Conservation (phyloP, 495 filamentous ascomycete species). For the Penicillium herquei region DNA sequence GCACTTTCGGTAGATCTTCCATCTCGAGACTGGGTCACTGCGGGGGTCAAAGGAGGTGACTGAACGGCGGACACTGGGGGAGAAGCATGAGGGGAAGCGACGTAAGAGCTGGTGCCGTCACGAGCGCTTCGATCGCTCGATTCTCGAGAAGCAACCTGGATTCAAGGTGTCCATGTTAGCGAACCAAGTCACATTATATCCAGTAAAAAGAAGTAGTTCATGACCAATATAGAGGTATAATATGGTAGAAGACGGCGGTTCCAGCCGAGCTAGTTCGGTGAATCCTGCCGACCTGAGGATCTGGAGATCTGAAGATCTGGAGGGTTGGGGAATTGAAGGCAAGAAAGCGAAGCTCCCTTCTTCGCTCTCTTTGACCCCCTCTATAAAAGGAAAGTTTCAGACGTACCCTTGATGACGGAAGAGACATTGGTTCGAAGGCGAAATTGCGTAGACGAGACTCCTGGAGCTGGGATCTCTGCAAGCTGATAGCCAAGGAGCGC, state of each 20-base stretch:
- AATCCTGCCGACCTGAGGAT: background rate
- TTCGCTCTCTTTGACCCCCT: too few relatives aligned
- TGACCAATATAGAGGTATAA: background rate
- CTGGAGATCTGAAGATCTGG: background rate
- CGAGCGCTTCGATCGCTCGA: slow-evolving; percentile 44
- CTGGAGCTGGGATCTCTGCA: slow-evolving; percentile 74
- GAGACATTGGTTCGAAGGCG: slow-evolving; percentile 80
- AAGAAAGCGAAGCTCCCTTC: background rate
- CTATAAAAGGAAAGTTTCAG: background rate
- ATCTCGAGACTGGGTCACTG: slow-evolving; percentile 64
- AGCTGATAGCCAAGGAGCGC: slow-evolving; percentile 64
- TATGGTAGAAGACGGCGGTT: background rate
- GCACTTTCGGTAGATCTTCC: slow-evolving; percentile 28
- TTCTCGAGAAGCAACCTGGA: slow-evolving; percentile 48
- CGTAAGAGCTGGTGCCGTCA: slow-evolving; percentile 37
- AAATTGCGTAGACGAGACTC: slow-evolving; percentile 77
- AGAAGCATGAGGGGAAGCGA: slow-evolving; percentile 44
- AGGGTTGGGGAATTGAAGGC: background rate
- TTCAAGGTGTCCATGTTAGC: background rate
- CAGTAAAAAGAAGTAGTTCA: background rate
- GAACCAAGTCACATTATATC: slow-evolving; percentile 9
- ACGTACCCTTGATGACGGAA: slow-evolving; percentile 83
- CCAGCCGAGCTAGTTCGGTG: background rate
- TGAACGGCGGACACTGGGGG: slow-evolving; percentile 64
- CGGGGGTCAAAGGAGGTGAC: slow-evolving; percentile 87